These are phyloP conservation scores for Lachancea waltii DNA, from an alignment of 805 yeast genomes.

Conservation along the genomic window DNA sequence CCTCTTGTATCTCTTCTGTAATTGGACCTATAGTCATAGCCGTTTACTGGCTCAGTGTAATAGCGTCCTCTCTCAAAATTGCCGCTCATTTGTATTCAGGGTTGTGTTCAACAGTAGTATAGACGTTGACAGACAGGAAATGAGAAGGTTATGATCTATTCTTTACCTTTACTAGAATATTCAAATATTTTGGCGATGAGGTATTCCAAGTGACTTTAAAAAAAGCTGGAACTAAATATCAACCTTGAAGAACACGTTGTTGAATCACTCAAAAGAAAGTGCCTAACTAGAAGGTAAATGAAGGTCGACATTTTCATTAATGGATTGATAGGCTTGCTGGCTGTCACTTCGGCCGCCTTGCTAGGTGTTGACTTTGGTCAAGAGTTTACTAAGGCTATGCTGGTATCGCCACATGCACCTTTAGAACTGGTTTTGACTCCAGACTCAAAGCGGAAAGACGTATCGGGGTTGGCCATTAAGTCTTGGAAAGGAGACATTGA, in stretches of 20 bases:
- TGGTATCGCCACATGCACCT: slow-evolving; percentile 86
- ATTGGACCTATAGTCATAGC: not conserved
- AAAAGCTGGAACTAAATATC: too few relatives aligned
- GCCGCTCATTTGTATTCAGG: slow-evolving; percentile 1
- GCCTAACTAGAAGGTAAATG: slow-evolving; percentile 3
- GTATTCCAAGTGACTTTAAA: not conserved
- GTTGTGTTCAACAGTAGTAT: too few relatives aligned
- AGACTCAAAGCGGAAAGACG: slow-evolving; percentile 87
- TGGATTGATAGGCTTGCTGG: not conserved
- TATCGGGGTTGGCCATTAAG: slow-evolving; percentile 67
- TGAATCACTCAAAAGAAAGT: not conserved
- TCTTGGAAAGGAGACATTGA: slow-evolving; percentile 45
- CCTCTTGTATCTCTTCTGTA: slow-evolving; percentile 7
- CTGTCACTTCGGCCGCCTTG: slow-evolving; percentile 23
- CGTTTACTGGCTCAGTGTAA: slow-evolving; percentile 4
- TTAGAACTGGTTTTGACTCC: slow-evolving; percentile 84
- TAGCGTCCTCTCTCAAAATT: slow-evolving; percentile 3
- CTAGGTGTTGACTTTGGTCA: slow-evolving; percentile 88
- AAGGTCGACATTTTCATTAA: not conserved
- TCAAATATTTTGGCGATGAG: not conserved
- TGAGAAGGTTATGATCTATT: not conserved
- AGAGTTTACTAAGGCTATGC: slow-evolving; percentile 76
- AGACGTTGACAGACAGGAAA: not conserved
- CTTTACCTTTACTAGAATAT: not conserved
- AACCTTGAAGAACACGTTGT: too few relatives aligned